Evolutionary conservation across 2,329 filamentous ascomycete genomes (phyloP), one percentile per base, ranked within the genome.

Genomic region (Clonostachys sp.): DNA sequence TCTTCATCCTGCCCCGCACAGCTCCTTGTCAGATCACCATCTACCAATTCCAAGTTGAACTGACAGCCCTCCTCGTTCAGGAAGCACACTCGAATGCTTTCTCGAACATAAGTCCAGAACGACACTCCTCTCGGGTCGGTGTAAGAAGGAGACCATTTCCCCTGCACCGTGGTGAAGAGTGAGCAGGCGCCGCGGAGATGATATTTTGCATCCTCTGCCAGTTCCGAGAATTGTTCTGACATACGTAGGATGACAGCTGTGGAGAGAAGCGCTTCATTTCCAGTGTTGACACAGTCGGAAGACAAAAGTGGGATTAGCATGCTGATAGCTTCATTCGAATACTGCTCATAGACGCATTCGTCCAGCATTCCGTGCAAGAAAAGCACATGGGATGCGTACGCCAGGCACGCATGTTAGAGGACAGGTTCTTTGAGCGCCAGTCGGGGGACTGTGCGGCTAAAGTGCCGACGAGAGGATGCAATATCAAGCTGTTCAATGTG

Each of bases 1-100:
- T 63, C 55, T 3, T 57, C 52, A 12, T 60, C 60, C 5, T 67
- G 58, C 14, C 61, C 42, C 2, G 46, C n/a, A 6, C 77, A 61
- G 5, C 61, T 49, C 10, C 57, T 58, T 8, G 55, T 56, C 5
- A 67, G 61, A 4, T 62, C 55, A 33, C 69, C 59, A 16, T 44
- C 42, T 5, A 44, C 34, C 8, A 24, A 17, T 5, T 16, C 34
- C 18, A 44, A 17, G 20, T 48, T 35, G 24, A 48, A 44, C 20
- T 35, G 41, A 40, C 41, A 48, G n/a, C 30, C 16, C 33, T 44
- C 34, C 34, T 48, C 46, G 34, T 39, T 44, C 8, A 48, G 35
- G 34, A 48, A 48, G 34, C 40, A n/a, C 18, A 35, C 41, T 5
- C 46, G 46, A 6, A 48, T 44, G 9, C 34, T 44, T 18, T 48